Conservation (phyloP, 352 stramenopile species). For the Pythium scleroteichum region DNA sequence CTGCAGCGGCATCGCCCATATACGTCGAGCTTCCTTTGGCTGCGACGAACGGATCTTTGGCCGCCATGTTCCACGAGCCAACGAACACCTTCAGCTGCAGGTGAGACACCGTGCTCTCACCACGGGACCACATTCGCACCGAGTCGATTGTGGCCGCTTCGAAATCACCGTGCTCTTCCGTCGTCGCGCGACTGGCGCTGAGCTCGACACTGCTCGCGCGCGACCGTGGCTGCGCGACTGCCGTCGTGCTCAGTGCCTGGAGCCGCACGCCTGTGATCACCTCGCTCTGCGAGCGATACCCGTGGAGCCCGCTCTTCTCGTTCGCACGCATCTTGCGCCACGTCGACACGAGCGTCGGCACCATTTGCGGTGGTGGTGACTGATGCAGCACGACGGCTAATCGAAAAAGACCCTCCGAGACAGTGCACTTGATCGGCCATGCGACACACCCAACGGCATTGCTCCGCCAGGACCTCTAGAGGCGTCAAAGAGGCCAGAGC, state of each 20-base stretch:
- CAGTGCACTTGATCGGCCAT: too few relatives aligned
- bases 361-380: neutral
- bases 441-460: too few relatives aligned
- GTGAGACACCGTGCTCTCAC: neutral
- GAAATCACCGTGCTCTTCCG: constrained; percentile 3
- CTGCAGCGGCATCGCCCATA: constrained; percentile 41
- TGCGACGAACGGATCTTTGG: constrained; percentile 54
- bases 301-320: constrained; percentile 17
- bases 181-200: constrained; percentile 10
- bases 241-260: constrained; percentile 12
- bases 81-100: constrained; percentile 57
- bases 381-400: neutral
- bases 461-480: too few relatives aligned
- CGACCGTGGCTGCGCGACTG: neutral
- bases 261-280: constrained; percentile 21
- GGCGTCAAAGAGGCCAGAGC: neutral
- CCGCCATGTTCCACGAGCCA: constrained; percentile 78
- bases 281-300: constrained; percentile 22
- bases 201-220: constrained; percentile 15
- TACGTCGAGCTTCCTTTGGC: constrained; percentile 33
- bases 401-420: neutral
- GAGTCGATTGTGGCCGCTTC: neutral
- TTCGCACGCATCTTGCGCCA: constrained; percentile 22
- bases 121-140: neutral
- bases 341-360: constrained; percentile 17